A percentile compares a stretch with the other conserved stretches of the same genome.
phyloP scores from a whole-genome alignment of 164 flowering plant genomes.

The Stephania japonica region DNA sequence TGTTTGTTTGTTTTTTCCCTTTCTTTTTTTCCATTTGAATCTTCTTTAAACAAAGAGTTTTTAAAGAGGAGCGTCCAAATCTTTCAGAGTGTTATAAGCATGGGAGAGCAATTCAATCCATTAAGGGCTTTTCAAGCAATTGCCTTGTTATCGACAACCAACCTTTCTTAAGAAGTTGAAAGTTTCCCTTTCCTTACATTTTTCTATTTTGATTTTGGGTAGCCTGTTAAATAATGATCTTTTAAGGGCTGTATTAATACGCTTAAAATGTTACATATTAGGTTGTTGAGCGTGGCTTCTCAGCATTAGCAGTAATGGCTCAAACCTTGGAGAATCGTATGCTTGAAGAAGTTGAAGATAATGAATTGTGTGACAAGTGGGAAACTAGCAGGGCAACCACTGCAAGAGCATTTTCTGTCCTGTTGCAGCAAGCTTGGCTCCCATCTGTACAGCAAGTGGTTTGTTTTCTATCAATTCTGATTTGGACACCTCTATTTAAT shows the following conservation, averaged over 20 bases:
- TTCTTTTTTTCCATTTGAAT: too few species aligned
- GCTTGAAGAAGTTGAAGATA: slow-evolving; percentile 43
- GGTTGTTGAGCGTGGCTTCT: slow-evolving; percentile 67
- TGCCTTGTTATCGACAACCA: too few species aligned
- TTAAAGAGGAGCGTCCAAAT: too few species aligned
- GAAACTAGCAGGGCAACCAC: slow-evolving; percentile 36
- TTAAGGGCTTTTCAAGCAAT: too few species aligned
- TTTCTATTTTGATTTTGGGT: background rate
- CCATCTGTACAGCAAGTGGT: slow-evolving; percentile 29
- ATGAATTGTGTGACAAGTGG: slow-evolving; percentile 33
- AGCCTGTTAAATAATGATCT: background rate
- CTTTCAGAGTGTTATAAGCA: too few species aligned
- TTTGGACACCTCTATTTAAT: background rate
- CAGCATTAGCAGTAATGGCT: slow-evolving; percentile 60
- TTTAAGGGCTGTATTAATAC: background rate
- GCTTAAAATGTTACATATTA: slow-evolving; percentile 11
- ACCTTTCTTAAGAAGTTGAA: background rate
- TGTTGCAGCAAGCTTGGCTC: slow-evolving; percentile 69
- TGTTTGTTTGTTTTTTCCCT: too few species aligned
- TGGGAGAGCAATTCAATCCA: too few species aligned
- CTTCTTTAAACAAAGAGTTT: too few species aligned
- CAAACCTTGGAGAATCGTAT: slow-evolving; percentile 49
- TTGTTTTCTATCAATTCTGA: slow-evolving; percentile 10
- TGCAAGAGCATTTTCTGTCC: slow-evolving; percentile 45
- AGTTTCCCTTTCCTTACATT: too few species aligned